These are phyloP conservation scores for Dactylellina leptospora DNA, from an alignment of 2,329 filamentous ascomycete species.

Conservation along the genomic window DNA sequence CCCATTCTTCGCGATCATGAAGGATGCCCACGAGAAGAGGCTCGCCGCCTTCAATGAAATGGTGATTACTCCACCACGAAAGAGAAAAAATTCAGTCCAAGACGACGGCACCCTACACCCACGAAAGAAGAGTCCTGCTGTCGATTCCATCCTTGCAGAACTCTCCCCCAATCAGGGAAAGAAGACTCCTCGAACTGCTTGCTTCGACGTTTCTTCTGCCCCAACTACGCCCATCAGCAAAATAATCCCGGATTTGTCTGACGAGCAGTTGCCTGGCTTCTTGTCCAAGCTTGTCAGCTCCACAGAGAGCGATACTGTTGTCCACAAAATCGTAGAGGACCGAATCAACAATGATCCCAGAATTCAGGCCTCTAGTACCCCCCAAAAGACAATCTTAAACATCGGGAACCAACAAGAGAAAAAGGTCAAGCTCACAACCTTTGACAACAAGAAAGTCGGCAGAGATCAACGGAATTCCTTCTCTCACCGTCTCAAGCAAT, in stretches of 20 bases:
- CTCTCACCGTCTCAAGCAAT: slow-evolving; percentile 18
- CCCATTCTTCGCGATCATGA: too few species aligned
- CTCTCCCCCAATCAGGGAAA: neutral
- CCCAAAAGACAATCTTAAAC: neutral
- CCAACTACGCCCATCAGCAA: slow-evolving; percentile 17
- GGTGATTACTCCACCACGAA: neutral
- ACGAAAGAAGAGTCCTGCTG: neutral
- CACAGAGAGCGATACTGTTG: slow-evolving; percentile 6
- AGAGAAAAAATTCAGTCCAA: neutral
- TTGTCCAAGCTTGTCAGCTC: neutral
- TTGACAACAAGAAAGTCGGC: neutral
- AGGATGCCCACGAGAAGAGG: too few species aligned
- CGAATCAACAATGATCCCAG: slow-evolving; percentile 3
- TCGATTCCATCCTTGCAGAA: slow-evolving; percentile 4
- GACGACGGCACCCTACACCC: neutral
- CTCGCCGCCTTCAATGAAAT: too few species aligned
- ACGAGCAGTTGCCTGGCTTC: neutral
- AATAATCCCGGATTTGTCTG: neutral
- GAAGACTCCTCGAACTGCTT: slow-evolving; percentile 13
- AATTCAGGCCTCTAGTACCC: neutral
- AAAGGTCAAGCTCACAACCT: neutral
- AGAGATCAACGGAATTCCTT: slow-evolving; percentile 18
- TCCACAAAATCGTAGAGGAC: slow-evolving; percentile 22
- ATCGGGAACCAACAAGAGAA: slow-evolving; percentile 7
- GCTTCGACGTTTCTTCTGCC: neutral